Base-by-base conservation (phyloP, 2,329 filamentous ascomycete species). In the Diplodia intermedia region DNA sequence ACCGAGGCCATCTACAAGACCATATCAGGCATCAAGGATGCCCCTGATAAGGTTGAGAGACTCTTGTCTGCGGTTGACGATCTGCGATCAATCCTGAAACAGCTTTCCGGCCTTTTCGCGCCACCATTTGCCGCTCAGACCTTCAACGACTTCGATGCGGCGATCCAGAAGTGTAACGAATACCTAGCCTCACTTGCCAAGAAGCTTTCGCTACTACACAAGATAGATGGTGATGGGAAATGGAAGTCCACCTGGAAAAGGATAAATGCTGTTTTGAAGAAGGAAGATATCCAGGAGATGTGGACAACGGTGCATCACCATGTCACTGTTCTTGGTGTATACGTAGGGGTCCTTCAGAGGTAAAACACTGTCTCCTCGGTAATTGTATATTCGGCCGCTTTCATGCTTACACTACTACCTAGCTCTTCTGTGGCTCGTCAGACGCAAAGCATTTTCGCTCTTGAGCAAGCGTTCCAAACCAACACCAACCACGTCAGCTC, bases 1-100 rank as follows among this genome's bases (percentile, higher is more conserved):
- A 66, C 65, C 14, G 47, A 66, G 31, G 11, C 47, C 7, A 18
- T 67, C 53, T 60, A 60, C 36, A 56, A 50, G 38, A n/a, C 23
- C 4, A 47, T 50, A 14, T 57, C 52, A 8, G 38, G 53, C 36
- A 38, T 52, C 14, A 49, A 23, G 12, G 38, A 60, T 20, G 65
- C 53, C 1, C 65, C 65, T 14, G 36, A 57, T 23, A 54, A 57
- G 31, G 43, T 67, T 15, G 18, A 56, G 14, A 9, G 36, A 2
- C 50, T 60, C 15, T n/a, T 11, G 18, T 56, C 50, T 1, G 53
- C 53, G 2, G 26, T 40, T 7, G 26, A 3, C 11, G 54, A 36
- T 18, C 54, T 56, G 14, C 31, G 18, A 23, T 11, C 53, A 8
- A 23, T 56, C 7, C 4, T 56, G 9, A 56, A n/a, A n/a, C 53